These are phyloP conservation scores for Amylostereum chailletii DNA, from an alignment of 1,284 basidiomycete species.

Conservation along the genomic window DNA sequence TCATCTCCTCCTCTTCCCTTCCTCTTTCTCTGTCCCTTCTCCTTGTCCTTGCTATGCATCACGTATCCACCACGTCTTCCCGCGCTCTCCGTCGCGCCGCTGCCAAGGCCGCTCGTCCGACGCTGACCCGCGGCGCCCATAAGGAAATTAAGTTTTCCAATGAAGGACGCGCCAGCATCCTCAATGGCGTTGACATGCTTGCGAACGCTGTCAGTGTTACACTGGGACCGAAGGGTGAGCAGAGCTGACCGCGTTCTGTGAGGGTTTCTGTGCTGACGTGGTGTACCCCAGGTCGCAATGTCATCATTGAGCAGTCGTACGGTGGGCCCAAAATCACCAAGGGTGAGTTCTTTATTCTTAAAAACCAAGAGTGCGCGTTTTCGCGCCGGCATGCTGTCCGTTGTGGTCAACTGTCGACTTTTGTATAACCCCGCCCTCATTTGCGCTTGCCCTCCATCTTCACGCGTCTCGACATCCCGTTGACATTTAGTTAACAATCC, in stretches of 20 bases:
- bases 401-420: background rate
- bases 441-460: too few species aligned
- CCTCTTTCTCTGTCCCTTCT: background rate
- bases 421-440: too few species aligned
- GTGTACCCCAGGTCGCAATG: slow-evolving; percentile 70
- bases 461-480: too few species aligned
- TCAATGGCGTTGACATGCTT: slow-evolving; percentile 93
- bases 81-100: slow-evolving; percentile 34
- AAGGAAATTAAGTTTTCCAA: slow-evolving; percentile 98
- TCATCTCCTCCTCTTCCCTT: background rate
- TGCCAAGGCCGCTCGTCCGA: slow-evolving; percentile 37
- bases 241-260: slow-evolving; percentile 1
- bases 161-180: slow-evolving; percentile 88
- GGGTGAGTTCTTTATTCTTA: slow-evolving; percentile 35
- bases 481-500: too few species aligned
- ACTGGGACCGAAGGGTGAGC: slow-evolving; percentile 87
- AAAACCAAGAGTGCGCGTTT: background rate
- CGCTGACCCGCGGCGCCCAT: slow-evolving; percentile 68
- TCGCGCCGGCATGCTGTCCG: slow-evolving; percentile 1
- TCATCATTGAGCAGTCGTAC: slow-evolving; percentile 97
- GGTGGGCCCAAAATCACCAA: slow-evolving; percentile 99
- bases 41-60: slow-evolving; percentile 23
- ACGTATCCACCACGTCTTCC: slow-evolving; percentile 30
- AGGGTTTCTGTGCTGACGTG: slow-evolving; percentile 16
- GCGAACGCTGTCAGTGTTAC: slow-evolving; percentile 95